Base-by-base conservation (phyloP, 139 green algal species). In the Haematococcus lacustris region DNA sequence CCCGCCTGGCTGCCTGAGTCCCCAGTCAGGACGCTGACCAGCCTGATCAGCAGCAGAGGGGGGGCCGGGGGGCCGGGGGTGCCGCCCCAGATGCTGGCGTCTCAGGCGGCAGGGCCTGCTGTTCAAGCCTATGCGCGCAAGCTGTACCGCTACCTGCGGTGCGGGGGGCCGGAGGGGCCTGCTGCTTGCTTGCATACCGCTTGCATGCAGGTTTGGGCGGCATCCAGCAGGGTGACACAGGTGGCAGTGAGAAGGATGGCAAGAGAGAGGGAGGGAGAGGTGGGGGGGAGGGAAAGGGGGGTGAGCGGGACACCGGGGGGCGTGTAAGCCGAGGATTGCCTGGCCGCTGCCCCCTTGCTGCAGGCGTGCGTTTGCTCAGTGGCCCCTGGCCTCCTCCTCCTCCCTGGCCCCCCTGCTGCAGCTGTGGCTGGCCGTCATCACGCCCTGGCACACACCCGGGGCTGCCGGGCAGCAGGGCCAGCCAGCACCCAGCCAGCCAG, bases 111-210 rank as follows among this genome's bases (percentile, higher is more conserved):
- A 33, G 67, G 53, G 1, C 59, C 75, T 2, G 74, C 74, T 2
- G 75, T 85, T 51, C 88, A 95, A 76, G 85, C 82, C 0, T 68
- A 90, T 50, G 77, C 76, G 4, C 74, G 82, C 1, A 86, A 87
- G 50, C 57, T 95, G 61, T 95, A 89, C 82, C 78, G 87, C 43
- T 81, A 89, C 47, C 83, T 94, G 37, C 75, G 82, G 71, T 80
- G 32, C 2, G 72, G 32, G 1, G 4, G 35, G 34, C 2, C 7
- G 34, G 4, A 32, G 41, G 63, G 71, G 63, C 47, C 66, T 35
- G 37, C 66, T 62, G 38, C 21, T 57, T 57, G 13, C 13, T 13
- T 21, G 30, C 26, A 2, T 33, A 25, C 21, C 38, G 4, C 28
- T 2, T 41, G 30, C 7, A 4, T 33, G 5, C 6, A 40, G 41